These are phyloP conservation scores for Labyrinthula sp. DNA, from an alignment of 352 stramenopile species.

Conservation along the genomic window DNA sequence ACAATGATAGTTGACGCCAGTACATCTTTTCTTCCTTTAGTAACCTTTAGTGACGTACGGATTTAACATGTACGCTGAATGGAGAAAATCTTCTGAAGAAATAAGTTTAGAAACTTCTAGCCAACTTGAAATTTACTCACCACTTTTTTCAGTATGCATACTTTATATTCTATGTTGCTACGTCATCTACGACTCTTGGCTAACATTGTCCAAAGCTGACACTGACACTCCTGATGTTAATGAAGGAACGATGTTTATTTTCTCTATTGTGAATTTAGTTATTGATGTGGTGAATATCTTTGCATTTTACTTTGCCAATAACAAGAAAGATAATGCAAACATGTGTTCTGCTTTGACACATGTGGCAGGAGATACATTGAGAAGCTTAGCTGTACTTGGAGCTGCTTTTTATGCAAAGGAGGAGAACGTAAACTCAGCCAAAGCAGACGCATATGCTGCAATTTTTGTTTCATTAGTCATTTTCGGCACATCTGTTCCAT, in stretches of 20 bases:
- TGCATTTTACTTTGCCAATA: background rate
- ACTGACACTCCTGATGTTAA: background rate
- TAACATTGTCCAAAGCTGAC: constrained; percentile 4
- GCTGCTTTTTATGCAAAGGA: constrained; percentile 5
- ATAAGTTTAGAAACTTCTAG: too few species aligned
- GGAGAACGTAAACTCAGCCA: background rate
- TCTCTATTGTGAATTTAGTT: constrained; percentile 12
- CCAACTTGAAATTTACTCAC: constrained; percentile 29
- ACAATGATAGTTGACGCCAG: constrained; percentile 25
- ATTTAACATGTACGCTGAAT: constrained; percentile 19
- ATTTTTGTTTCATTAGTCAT: constrained; percentile 15
- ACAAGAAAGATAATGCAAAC: constrained; percentile 10
- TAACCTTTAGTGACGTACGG: constrained; percentile 19
- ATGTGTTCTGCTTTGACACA: constrained; percentile 28
- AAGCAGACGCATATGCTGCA: constrained; percentile 18
- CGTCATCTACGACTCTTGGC: too few species aligned
- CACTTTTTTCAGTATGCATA: constrained; percentile 10
- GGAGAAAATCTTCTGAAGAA: constrained; percentile 11
- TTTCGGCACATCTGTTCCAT: constrained; percentile 11
- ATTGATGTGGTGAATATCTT: constrained; percentile 19
- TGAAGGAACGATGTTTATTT: constrained; percentile 12
- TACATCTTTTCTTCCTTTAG: too few species aligned
- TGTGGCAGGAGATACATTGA: constrained; percentile 13
- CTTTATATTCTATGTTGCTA: constrained; percentile 12
- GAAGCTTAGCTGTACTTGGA: constrained; percentile 14